Base-by-base conservation (phyloP, 352 stramenopile genomes). In the Phytophthora agathidicida region DNA sequence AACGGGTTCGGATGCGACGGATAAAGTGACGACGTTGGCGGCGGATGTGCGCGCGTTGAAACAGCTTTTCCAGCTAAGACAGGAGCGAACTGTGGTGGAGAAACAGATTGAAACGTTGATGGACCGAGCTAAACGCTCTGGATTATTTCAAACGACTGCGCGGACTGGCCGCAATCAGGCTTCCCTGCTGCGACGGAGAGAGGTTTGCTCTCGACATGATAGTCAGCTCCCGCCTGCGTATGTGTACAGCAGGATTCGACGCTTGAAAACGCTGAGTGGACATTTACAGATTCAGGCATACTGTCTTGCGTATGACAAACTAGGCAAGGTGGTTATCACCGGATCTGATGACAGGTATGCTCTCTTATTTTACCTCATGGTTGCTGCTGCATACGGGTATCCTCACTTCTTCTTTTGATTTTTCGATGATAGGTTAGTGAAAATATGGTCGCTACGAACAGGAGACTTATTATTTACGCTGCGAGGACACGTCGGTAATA, bases 261-360 rank as follows among this genome's bases (percentile, higher is more conserved):
- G 81, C 2, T 63, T 96, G 27, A 96, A 96, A 61, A 94, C 86
- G 7, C 55, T 99, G 7, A 98, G 93, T 58, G 88, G 94, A 9
- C 96, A 99, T 66, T 70, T 98, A 43, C 76, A 91, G 45, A 98
- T 98, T 55, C 92, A 95, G 19, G 85, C 98, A 9, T 99, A 98
- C 62, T 98, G 94, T 67, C 75, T 99, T 37, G 94, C 89, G 36
- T 99, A 99, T 66, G 97, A 99, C 83, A 92, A 89, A 54, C 93
- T 81, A 14, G 94, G 96, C 27, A 88, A 96, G 47, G 98, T 98
- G 56, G 96, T 99, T 47, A 94, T 99, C 51, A 99, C 97, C 0
- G 97, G 97, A 35, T 95, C 96, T 0, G 97, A 99, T 70, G 97
- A 99, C 68, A 83, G 84, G 78, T 93, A 73, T 26, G n/a, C 14